phyloP scores from a whole-genome alignment of 2,329 filamentous ascomycete genomes.

The Trichophyton simii region DNA sequence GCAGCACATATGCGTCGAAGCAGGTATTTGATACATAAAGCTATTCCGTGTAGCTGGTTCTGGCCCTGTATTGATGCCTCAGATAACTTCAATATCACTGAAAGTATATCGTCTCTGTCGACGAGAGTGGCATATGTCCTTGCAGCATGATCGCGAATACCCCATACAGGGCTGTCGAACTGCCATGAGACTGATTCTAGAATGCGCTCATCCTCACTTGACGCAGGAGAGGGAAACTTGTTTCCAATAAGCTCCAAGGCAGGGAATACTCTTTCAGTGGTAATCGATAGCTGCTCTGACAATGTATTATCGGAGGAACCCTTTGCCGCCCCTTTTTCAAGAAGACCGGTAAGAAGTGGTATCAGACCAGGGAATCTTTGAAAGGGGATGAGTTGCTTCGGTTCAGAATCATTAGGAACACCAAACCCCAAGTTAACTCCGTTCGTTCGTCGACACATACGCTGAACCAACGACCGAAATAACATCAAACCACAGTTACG shows the following conservation, averaged over 20 bases:
- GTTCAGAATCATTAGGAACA: constrained; percentile 32
- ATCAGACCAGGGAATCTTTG: constrained; percentile 30
- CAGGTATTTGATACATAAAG: constrained; percentile 29
- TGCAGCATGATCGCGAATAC: constrained; percentile 36
- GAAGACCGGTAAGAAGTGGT: constrained; percentile 25
- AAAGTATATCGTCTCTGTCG: constrained; percentile 22
- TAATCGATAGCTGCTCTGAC: constrained; percentile 17
- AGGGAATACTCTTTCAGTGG: constrained; percentile 34
- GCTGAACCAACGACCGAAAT: constrained; percentile 71
- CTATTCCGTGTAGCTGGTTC: constrained; percentile 31
- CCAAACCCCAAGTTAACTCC: constrained; percentile 38
- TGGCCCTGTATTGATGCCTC: constrained; percentile 14
- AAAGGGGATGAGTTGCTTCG: constrained; percentile 29
- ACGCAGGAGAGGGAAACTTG: constrained; percentile 26
- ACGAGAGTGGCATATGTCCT: constrained; percentile 31
- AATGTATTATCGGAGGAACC: background rate
- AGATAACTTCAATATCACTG: constrained; percentile 20
- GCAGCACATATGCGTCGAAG: constrained; percentile 25
- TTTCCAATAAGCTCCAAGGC: constrained; percentile 36
- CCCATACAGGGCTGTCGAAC: constrained; percentile 34
- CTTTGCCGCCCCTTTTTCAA: constrained; percentile 12
- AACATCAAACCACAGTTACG: constrained; percentile 87
- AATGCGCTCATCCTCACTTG: constrained; percentile 23
- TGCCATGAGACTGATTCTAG: constrained; percentile 25
- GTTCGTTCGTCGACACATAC: constrained; percentile 32